Evolutionary conservation across 2,329 filamentous ascomycete species (phyloP).

Genomic region (Trichoderma afroharzianum): DNA sequence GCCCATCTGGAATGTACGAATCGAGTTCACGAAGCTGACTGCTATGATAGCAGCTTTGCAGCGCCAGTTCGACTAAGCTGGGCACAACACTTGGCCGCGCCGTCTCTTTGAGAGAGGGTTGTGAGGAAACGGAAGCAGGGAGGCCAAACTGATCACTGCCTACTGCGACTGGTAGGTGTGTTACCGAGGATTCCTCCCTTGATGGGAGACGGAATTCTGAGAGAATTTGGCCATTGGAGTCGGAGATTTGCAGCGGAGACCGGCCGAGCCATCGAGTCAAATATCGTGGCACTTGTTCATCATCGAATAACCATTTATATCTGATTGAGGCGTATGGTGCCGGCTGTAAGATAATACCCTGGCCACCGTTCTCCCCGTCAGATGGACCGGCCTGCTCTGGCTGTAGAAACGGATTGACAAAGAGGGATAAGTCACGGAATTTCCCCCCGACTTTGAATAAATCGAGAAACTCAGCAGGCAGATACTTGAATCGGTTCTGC

Average conservation of each 20-base stretch:
- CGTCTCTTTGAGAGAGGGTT: constrained; percentile 13
- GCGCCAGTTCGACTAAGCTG: constrained; percentile 49
- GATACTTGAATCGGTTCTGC: constrained; percentile 56
- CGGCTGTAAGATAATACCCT: neutral
- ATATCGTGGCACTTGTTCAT: constrained; percentile 20
- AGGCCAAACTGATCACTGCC: neutral
- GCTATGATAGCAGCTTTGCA: constrained; percentile 44
- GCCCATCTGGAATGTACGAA: constrained; percentile 40
- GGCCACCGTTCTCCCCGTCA: constrained; percentile 9
- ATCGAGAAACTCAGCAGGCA: constrained; percentile 61
- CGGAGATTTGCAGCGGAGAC: constrained; percentile 31
- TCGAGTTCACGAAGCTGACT: constrained; percentile 41
- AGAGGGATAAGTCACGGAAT: constrained; percentile 51
- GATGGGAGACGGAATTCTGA: constrained; percentile 31
- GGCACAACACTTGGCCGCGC: constrained; percentile 37
- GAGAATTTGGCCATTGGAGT: constrained; percentile 28
- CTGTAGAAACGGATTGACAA: constrained; percentile 61
- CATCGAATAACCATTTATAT: neutral
- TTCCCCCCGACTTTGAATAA: constrained; percentile 46
- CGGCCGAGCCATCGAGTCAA: constrained; percentile 28
- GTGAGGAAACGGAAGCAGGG: constrained; percentile 10
- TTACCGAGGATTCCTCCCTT: constrained; percentile 19
- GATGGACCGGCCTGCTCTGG: constrained; percentile 26
- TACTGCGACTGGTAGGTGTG: constrained; percentile 23
- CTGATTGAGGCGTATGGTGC: neutral